phyloP scores from a whole-genome alignment of 2,329 filamentous ascomycete species.

The Amauroascus verrucosus region DNA sequence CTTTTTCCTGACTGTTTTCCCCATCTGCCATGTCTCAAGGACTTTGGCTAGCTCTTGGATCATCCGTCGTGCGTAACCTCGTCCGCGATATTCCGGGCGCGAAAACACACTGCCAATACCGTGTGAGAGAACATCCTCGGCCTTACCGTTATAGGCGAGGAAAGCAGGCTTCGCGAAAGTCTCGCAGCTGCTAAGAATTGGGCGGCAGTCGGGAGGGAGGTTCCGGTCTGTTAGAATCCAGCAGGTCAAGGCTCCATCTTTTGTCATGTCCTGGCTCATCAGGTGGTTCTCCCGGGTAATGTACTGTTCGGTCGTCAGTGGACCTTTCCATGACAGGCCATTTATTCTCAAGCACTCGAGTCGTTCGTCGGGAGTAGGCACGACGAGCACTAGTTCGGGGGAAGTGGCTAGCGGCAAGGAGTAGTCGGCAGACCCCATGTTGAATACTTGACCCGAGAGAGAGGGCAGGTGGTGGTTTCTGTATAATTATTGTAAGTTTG shows the following conservation, averaged over 20 bases:
- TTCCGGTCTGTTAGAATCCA: conserved; percentile 49
- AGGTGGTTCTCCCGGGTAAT: conserved; percentile 48
- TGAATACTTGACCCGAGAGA: conserved; percentile 1
- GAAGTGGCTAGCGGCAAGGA: conserved; percentile 42
- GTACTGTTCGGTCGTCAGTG: conserved; percentile 46
- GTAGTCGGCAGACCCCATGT: conserved; percentile 30
- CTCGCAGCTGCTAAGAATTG: conserved; percentile 50
- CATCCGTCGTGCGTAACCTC: conserved; percentile 70
- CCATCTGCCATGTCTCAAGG: conserved; percentile 45
- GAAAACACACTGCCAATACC: conserved; percentile 76
- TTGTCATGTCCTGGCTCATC: conserved; percentile 42
- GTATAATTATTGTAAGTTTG: neutral
- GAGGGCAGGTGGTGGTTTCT: neutral
- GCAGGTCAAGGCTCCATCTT: conserved; percentile 46
- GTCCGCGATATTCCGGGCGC: conserved; percentile 53
- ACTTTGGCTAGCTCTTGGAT: conserved; percentile 53
- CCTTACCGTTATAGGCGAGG: conserved; percentile 40
- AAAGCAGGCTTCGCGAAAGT: conserved; percentile 37
- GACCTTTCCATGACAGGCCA: conserved; percentile 48
- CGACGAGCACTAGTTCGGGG: conserved; percentile 43
- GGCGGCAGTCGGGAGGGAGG: conserved; percentile 31
- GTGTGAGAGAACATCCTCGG: conserved; percentile 53
- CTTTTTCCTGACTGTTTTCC: conserved; percentile 30
- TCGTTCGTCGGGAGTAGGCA: conserved; percentile 46
- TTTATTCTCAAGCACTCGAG: conserved; percentile 45